Conservation (phyloP, 169 alveolate species). For the Plasmodium falciparum region DNA sequence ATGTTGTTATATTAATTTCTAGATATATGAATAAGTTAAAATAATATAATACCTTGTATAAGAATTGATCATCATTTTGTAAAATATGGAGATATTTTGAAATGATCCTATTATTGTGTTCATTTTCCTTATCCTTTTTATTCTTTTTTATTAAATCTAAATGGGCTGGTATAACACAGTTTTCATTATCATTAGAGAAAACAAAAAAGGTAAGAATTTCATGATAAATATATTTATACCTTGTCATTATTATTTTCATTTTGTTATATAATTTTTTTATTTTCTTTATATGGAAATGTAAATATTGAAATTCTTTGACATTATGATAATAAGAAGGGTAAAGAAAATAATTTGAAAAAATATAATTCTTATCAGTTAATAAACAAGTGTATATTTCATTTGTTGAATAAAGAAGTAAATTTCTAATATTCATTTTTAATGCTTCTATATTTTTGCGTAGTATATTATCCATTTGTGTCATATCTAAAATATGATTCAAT, state of each 20-base stretch:
- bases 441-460: slow-evolving; percentile 22
- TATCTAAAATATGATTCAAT: background rate
- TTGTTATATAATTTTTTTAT: slow-evolving; percentile 42
- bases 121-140: background rate
- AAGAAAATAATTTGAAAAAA: slow-evolving; percentile 6
- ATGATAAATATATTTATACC: slow-evolving; percentile 12
- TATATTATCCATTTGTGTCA: background rate
- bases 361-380: slow-evolving; percentile 33
- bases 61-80: slow-evolving; percentile 2
- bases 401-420: background rate
- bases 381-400: background rate
- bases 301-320: slow-evolving; percentile 6
- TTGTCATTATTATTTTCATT: slow-evolving; percentile 27
- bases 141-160: background rate
- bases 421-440: slow-evolving; percentile 22
- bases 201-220: slow-evolving; percentile 2
- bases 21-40: slow-evolving; percentile 38
- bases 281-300: slow-evolving; percentile 43
- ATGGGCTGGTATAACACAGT: background rate
- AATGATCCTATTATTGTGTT: background rate
- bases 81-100: slow-evolving; percentile 2
- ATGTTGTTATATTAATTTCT: slow-evolving; percentile 42
- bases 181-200: background rate
- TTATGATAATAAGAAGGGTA: background rate
- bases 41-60: slow-evolving; percentile 38